Evolutionary conservation across 352 stramenopile genomes (phyloP).

Genomic region (Globisporangium barbulae): DNA sequence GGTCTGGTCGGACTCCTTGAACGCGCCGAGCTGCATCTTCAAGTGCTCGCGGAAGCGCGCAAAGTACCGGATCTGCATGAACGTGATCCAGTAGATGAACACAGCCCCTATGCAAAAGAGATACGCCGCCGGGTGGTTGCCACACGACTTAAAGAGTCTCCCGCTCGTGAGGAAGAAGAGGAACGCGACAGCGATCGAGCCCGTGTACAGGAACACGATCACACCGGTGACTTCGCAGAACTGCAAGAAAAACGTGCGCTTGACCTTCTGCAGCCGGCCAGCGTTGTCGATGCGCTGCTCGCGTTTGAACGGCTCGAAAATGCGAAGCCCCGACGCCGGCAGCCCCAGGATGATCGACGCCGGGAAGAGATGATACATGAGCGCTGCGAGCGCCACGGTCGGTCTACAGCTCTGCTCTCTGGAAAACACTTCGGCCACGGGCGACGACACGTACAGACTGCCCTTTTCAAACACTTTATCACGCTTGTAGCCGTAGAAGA

Average conservation of each 20-base stretch:
- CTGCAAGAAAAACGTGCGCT: constrained; percentile 73
- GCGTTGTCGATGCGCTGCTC: constrained; percentile 59
- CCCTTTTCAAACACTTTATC: constrained; percentile 27
- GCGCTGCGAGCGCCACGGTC: constrained; percentile 50
- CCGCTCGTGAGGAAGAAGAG: constrained; percentile 56
- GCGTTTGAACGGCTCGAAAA: constrained; percentile 73
- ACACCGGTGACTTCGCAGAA: constrained; percentile 71
- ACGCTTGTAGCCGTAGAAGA: constrained; percentile 57
- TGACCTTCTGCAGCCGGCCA: constrained; percentile 70
- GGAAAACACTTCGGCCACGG: constrained; percentile 38
- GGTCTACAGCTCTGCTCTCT: constrained; percentile 37
- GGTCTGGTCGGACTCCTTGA: constrained; percentile 79
- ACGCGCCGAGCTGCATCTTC: constrained; percentile 82
- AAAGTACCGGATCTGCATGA: constrained; percentile 66
- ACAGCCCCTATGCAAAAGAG: constrained; percentile 39
- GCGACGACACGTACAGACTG: constrained; percentile 42
- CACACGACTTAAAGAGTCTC: constrained; percentile 52
- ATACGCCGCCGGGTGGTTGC: constrained; percentile 41
- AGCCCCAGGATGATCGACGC: constrained; percentile 60
- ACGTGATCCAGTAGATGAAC: constrained; percentile 60
- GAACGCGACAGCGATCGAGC: constrained; percentile 41
- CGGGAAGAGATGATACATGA: constrained; percentile 71
- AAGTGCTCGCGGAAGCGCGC: constrained; percentile 78
- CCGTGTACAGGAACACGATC: constrained; percentile 48
- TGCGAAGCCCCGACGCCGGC: constrained; percentile 50